These are phyloP conservation scores for Pyrenophora teres DNA, from an alignment of 2,329 filamentous ascomycete genomes.

Conservation along the genomic window DNA sequence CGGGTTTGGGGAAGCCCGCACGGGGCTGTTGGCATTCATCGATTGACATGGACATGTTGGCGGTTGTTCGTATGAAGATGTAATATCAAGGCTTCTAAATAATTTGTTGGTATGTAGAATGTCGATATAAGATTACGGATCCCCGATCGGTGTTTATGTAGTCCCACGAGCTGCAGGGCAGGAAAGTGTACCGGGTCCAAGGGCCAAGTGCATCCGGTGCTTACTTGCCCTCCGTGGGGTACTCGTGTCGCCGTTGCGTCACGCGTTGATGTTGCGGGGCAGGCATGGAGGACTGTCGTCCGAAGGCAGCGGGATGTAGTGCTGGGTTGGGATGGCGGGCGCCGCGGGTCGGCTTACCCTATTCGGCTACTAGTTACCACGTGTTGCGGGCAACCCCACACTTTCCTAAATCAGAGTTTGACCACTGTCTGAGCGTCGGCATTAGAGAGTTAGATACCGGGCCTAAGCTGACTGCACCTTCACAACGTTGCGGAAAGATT, in stretches of 20 bases:
- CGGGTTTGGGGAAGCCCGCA: slow-evolving; percentile 32
- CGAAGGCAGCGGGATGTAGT: slow-evolving; percentile 5
- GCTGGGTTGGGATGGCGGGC: neutral
- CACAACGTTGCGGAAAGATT: no score
- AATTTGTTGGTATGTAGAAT: no score
- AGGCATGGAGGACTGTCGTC: slow-evolving; percentile 24
- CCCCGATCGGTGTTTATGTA: neutral
- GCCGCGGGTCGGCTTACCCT: slow-evolving; percentile 20
- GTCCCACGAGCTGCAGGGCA: no score
- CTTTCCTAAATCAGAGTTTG: no score
- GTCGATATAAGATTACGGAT: no score
- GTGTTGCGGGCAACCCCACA: neutral
- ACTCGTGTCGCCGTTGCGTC: slow-evolving; percentile 14
- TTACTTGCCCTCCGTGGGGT: neutral
- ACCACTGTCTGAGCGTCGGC: no score
- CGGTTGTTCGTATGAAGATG: slow-evolving; percentile 4
- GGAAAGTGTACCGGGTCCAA: neutral
- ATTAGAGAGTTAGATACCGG: no score
- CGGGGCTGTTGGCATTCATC: slow-evolving; percentile 34
- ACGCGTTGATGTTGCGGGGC: slow-evolving; percentile 30
- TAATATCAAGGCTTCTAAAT: neutral
- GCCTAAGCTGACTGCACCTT: no score
- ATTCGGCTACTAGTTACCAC: neutral
- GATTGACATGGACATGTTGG: slow-evolving; percentile 43
- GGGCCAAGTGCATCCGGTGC: neutral